phyloP scores from a whole-genome alignment of 768 basidiomycete species.

The Sporobolomyces phaffii region DNA sequence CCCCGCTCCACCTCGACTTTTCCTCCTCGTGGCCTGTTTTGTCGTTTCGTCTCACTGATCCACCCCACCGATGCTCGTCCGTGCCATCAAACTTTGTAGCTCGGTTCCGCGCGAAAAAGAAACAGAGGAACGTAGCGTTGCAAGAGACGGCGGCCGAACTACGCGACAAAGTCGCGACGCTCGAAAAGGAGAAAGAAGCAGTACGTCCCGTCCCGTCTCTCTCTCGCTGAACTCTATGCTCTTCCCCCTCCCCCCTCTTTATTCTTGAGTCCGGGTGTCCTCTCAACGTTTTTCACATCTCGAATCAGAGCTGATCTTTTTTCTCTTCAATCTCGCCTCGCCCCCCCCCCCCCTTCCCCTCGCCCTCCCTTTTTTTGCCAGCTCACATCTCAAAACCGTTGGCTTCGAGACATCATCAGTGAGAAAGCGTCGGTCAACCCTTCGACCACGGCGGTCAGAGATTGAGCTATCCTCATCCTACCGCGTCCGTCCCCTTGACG shows the following conservation, averaged over 20 bases:
- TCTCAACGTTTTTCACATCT: too few relatives aligned
- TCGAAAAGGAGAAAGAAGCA: constrained; percentile 33
- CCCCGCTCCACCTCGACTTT: too few relatives aligned
- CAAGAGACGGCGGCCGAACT: constrained; percentile 18
- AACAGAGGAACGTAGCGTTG: constrained; percentile 8
- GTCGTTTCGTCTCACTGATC: too few relatives aligned
- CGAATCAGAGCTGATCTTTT: too few relatives aligned
- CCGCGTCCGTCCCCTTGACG: too few relatives aligned
- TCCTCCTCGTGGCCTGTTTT: not conserved
- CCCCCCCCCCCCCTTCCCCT: too few relatives aligned
- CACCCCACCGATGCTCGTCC: too few relatives aligned
- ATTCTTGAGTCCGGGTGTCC: too few relatives aligned
- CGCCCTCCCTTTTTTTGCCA: too few relatives aligned
- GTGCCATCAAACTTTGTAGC: constrained; percentile 16
- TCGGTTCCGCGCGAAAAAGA: constrained; percentile 34
- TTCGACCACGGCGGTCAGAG: not conserved
- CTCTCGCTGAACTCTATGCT: not conserved
- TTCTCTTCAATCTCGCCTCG: not conserved
- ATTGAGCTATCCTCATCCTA: too few relatives aligned
- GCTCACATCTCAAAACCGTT: constrained; percentile 30
- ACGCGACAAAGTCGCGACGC: not conserved
- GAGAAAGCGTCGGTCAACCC: constrained; percentile 22
- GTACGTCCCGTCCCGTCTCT: constrained; percentile 12
- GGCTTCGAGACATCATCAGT: constrained; percentile 29
- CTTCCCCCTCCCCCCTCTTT: too few relatives aligned